phyloP scores from a whole-genome alignment of 2,329 filamentous ascomycete genomes.

The Ascochyta lentis region DNA sequence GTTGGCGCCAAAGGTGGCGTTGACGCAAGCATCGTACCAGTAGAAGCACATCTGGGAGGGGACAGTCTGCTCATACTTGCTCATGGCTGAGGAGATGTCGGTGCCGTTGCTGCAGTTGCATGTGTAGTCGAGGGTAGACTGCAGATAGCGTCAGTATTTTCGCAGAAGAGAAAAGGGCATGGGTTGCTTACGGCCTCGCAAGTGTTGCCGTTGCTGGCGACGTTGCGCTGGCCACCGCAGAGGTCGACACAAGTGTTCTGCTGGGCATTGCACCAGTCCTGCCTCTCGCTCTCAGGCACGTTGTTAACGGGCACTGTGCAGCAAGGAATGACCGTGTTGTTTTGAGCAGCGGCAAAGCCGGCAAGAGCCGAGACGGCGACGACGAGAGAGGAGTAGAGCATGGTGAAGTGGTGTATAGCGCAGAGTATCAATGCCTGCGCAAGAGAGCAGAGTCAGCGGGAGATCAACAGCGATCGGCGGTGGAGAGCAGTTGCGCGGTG shows the following conservation, averaged over 20 bases:
- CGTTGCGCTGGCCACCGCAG: slow-evolving; percentile 57
- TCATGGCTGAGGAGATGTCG: slow-evolving; percentile 51
- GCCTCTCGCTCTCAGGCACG: slow-evolving; percentile 47
- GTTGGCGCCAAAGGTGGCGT: slow-evolving; percentile 32
- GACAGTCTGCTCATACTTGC: slow-evolving; percentile 63
- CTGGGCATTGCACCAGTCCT: slow-evolving; percentile 65
- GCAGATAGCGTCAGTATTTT: slow-evolving; percentile 32
- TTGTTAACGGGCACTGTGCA: slow-evolving; percentile 52
- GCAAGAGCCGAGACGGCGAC: slow-evolving; percentile 56
- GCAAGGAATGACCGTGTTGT: slow-evolving; percentile 47
- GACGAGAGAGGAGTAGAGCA: slow-evolving; percentile 58
- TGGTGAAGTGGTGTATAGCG: slow-evolving; percentile 40
- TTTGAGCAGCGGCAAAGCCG: slow-evolving; percentile 55
- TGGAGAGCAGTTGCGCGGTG: slow-evolving; percentile 13
- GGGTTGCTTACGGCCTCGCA: slow-evolving; percentile 62
- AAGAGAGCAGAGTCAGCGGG: slow-evolving; percentile 32
- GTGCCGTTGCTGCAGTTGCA: slow-evolving; percentile 66
- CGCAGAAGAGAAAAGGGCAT: too few relatives aligned
- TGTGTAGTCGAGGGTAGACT: slow-evolving; percentile 60
- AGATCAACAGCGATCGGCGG: slow-evolving; percentile 22
- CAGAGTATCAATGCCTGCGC: slow-evolving; percentile 48
- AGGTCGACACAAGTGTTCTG: slow-evolving; percentile 66
- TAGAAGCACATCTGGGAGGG: slow-evolving; percentile 66
- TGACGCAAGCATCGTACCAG: slow-evolving; percentile 55
- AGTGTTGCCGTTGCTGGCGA: slow-evolving; percentile 56